A percentile compares a stretch with the other conserved stretches of the same genome.
Conservation (phyloP, 2,329 filamentous ascomycete genomes). For the Aspergillus cejpii region DNA sequence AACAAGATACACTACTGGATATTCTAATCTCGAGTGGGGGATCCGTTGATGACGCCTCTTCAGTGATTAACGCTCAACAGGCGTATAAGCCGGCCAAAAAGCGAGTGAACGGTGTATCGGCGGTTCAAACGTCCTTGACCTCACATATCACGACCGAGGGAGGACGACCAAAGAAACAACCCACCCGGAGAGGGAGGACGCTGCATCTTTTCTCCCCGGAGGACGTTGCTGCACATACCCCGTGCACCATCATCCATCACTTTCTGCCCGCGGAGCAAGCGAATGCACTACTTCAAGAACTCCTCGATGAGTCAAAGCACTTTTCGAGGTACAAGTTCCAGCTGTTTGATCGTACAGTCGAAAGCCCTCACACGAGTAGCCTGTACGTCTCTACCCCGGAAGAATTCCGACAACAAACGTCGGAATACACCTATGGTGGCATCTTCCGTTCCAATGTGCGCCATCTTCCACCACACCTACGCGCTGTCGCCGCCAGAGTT, state of each 20-base stretch:
- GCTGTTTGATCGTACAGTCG: constrained; percentile 79
- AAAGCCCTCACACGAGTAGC: constrained; percentile 73
- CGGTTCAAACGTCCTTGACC: constrained; percentile 59
- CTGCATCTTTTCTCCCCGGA: constrained; percentile 74
- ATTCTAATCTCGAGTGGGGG: constrained; percentile 71
- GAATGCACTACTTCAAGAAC: constrained; percentile 64
- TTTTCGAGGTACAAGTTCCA: constrained; percentile 71
- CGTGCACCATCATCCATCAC: constrained; percentile 87
- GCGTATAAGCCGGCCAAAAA: constrained; percentile 16
- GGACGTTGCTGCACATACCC: constrained; percentile 75
- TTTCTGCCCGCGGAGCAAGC: constrained; percentile 70
- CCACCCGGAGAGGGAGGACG: constrained; percentile 72
- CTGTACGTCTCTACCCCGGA: constrained; percentile 74
- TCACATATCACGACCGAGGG: constrained; percentile 42
- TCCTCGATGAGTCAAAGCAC: constrained; percentile 64
- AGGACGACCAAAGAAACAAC: constrained; percentile 30
- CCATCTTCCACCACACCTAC: constrained; percentile 66
- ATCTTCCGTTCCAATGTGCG: constrained; percentile 67
- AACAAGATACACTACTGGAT: constrained; percentile 67
- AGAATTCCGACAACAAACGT: constrained; percentile 63
- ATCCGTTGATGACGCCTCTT: constrained; percentile 60
- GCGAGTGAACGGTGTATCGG: constrained; percentile 41
- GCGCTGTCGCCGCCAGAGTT: constrained; percentile 62
- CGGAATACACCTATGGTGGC: constrained; percentile 82
- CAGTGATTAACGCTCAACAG: constrained; percentile 43